These are phyloP conservation scores for Fusarium haematococcum DNA, from an alignment of 2,329 filamentous ascomycete species.

Conservation along the genomic window DNA sequence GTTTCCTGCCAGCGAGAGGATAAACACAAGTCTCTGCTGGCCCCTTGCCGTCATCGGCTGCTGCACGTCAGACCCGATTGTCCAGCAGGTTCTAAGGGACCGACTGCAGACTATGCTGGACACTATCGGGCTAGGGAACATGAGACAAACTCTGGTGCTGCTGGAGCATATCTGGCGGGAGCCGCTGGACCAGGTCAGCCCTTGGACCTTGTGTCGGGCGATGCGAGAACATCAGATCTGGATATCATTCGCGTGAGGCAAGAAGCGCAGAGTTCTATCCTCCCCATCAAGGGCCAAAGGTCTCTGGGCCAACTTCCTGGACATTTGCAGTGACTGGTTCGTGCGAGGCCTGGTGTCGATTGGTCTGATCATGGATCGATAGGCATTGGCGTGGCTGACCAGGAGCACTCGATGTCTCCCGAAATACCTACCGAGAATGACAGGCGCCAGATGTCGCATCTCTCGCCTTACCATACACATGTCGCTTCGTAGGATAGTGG, in stretches of 20 bases:
- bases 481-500: not conserved
- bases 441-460: too few relatives aligned
- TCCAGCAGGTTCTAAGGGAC: conserved; percentile 51
- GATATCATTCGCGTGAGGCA: conserved; percentile 60
- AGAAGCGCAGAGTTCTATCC: conserved; percentile 16
- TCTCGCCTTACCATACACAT: not conserved
- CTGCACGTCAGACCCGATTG: conserved; percentile 48
- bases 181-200: conserved; percentile 47
- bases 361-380: not conserved
- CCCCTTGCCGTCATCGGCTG: conserved; percentile 54
- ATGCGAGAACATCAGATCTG: conserved; percentile 61
- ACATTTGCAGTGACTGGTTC: not conserved
- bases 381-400: not conserved
- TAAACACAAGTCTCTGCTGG: conserved; percentile 57
- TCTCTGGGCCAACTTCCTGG: not conserved
- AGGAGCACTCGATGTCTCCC: not conserved
- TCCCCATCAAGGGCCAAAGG: conserved; percentile 11
- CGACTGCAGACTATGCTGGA: conserved; percentile 51
- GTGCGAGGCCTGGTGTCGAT: not conserved
- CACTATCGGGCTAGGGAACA: conserved; percentile 58
- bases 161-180: conserved; percentile 57
- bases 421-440: not conserved
- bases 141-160: conserved; percentile 55
- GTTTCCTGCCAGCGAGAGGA: conserved; percentile 48
- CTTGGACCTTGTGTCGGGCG: conserved; percentile 58